Evolutionary conservation across 2,329 filamentous ascomycete genomes (phyloP), one percentile per base, ranked within the genome.

Genomic region (Fusarium albidum): DNA sequence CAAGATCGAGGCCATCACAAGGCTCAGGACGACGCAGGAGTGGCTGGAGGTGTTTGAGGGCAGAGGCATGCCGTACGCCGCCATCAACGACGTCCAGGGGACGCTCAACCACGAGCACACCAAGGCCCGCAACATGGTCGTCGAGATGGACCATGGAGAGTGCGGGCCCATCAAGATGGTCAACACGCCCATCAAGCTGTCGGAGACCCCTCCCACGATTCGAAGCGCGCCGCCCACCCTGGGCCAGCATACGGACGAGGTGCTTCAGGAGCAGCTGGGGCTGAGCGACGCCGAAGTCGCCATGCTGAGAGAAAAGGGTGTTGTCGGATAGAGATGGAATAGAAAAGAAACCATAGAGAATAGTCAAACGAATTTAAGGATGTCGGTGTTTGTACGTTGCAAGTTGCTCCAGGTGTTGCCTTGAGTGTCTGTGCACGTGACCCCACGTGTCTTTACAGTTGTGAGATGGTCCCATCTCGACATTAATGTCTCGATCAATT

Each of bases 131-230:
- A 83, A 88, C 54, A 99, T 99, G 95, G 89, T 99, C 1, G 85
- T 91, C 12, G 89, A 96, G 69, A 79, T 97, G 37, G 84, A 96
- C 1, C 95, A 99, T 69, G 84, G 84, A 6, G 79, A 81, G 8
- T 98, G 94, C 71, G 95, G 95, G 1, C 83, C 88, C 1, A 88
- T 99, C 59, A 93, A 92, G 74, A 78, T 99, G 69, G 89, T 99
- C 47, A 97, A 96, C 68, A 96, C 92, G 1, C 95, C 95, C 0
- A 88, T 99, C 53, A 99, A 99, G 72, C 96, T 92, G 72, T 96
- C 92, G 6, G 86, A 93, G 63, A 90, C 89, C 21, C 86, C 83
- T 63, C 92, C 93, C 0, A 83, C 85, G 4, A 86, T 96, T 32
- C 82, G 94, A 28, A 88, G 80, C 4, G 84, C 90, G 21, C 95